Evolutionary conservation across 352 stramenopile genomes (phyloP), one percentile per base, ranked within the genome.

Genomic region (Globisporangium mamillatum): DNA sequence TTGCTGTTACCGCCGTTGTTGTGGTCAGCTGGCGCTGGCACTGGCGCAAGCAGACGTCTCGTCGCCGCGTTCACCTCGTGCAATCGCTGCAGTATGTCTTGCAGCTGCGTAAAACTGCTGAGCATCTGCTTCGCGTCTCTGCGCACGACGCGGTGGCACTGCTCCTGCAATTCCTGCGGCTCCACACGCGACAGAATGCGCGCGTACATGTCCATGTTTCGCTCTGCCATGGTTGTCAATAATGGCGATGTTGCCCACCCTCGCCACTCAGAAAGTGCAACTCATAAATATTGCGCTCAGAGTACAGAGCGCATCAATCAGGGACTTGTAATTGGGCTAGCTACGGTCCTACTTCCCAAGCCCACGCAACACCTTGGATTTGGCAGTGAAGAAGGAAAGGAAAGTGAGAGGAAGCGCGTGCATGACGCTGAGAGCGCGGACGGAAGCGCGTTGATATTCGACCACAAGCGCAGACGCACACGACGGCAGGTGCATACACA

Each of bases 131-230:
- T 60, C 0, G 59, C 61, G 24, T 84, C 72, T 29, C 61, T 74
- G 0, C 18, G 16, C n/a, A 70, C 29, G 12, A 81, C 69, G 4
- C 36, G 24, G 0, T 61, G 24, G 50, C 77, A 72, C 60, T 77
- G 60, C 14, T 66, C 64, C 4, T 24, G 62, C 50, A 79, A 65
- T 54, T 80, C 70, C 14, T 69, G 57, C 0, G 29, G 64, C 62
- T 76, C 53, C 41, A 77, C 68, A 32, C 64, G 70, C 53, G 60
- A 24, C 62, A 86, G 54, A 34, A 86, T 79, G 55, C 74, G 72
- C 55, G 68, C 76, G 52, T 75, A 84, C 36, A 73, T 67, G 41
- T 63, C 67, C 44, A 22, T 20, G 29, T 7, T 59, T n/a, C 53
- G 36, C 53, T 59, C 53, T 10, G 25, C 24, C 53, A 59, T 38